These are phyloP conservation scores for Dryas drummondii DNA, from an alignment of 306 rosid genomes.

Conservation along the genomic window DNA sequence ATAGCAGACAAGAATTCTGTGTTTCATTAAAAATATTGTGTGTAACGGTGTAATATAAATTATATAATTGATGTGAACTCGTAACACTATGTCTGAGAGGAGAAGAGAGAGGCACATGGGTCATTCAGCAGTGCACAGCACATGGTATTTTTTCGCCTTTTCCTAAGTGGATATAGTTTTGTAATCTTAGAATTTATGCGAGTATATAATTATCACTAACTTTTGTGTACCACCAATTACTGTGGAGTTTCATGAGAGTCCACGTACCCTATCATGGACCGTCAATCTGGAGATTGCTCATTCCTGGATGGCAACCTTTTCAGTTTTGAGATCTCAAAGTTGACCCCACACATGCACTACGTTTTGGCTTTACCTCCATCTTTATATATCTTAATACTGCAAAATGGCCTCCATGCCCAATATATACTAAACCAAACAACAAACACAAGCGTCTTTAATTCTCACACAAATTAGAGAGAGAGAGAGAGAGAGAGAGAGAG, in stretches of 20 bases:
- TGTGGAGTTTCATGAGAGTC: background rate
- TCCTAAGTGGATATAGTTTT: too few relatives aligned
- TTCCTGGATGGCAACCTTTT: background rate
- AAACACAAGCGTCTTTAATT: background rate
- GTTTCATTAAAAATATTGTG: too few relatives aligned
- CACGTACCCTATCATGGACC: conserved; percentile 4
- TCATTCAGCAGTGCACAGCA: too few relatives aligned
- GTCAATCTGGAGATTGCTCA: background rate
- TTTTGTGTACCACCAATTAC: too few relatives aligned
- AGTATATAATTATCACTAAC: too few relatives aligned
- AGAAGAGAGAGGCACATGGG: too few relatives aligned
- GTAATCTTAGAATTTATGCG: too few relatives aligned
- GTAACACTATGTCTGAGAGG: too few relatives aligned
- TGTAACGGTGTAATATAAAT: too few relatives aligned
- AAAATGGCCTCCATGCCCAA: background rate
- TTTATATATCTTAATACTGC: background rate
- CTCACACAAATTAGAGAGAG: background rate
- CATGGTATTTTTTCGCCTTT: too few relatives aligned
- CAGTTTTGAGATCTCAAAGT: background rate
- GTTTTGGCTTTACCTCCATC: background rate
- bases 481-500: conserved; percentile 31
- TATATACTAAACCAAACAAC: background rate
- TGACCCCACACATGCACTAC: background rate
- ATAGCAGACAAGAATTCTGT: too few relatives aligned
- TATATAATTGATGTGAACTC: too few relatives aligned